A percentile compares a stretch with the other conserved stretches of the same genome.
Evolutionary conservation across 371 early-diverging fungal genomes (phyloP).

Genomic region (Thermomucor indicae-seudaticae): DNA sequence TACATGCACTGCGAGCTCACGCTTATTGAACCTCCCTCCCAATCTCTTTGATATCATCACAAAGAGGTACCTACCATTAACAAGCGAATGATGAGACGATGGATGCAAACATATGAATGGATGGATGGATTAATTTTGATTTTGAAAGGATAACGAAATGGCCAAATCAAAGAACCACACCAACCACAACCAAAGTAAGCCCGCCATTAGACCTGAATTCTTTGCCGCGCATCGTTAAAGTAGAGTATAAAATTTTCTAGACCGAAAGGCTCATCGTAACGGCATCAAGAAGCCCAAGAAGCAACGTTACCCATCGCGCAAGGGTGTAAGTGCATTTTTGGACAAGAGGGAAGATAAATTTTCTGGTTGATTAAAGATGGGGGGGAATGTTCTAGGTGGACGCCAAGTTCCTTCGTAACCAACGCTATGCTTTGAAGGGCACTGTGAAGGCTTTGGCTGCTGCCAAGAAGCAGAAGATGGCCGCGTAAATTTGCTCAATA

Average conservation of each 20-base stretch:
- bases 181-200: slow-evolving; percentile 88
- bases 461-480: too few relatives aligned
- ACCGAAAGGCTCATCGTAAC: slow-evolving; percentile 98
- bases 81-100: too few relatives aligned
- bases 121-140: slow-evolving; percentile 4
- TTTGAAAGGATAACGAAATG: slow-evolving; percentile 53
- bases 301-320: slow-evolving; percentile 85
- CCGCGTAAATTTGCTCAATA: too few relatives aligned
- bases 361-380: too few relatives aligned
- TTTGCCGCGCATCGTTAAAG: slow-evolving; percentile 7
- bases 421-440: slow-evolving; percentile 93
- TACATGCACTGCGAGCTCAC: too few relatives aligned
- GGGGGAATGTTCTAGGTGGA: slow-evolving; percentile 68
- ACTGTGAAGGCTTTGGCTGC: slow-evolving; percentile 44
- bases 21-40: too few relatives aligned
- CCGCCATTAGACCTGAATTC: background rate
- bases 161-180: slow-evolving; percentile 98
- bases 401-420: slow-evolving; percentile 98
- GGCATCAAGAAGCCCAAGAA: slow-evolving; percentile 95
- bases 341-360: background rate
- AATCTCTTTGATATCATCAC: too few relatives aligned
- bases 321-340: slow-evolving; percentile 69
- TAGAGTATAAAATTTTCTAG: too few relatives aligned
- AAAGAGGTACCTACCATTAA: too few relatives aligned
- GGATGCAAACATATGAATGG: too few relatives aligned